phyloP scores from a whole-genome alignment of 768 basidiomycete species.

The Rhodotorula babjevae region DNA sequence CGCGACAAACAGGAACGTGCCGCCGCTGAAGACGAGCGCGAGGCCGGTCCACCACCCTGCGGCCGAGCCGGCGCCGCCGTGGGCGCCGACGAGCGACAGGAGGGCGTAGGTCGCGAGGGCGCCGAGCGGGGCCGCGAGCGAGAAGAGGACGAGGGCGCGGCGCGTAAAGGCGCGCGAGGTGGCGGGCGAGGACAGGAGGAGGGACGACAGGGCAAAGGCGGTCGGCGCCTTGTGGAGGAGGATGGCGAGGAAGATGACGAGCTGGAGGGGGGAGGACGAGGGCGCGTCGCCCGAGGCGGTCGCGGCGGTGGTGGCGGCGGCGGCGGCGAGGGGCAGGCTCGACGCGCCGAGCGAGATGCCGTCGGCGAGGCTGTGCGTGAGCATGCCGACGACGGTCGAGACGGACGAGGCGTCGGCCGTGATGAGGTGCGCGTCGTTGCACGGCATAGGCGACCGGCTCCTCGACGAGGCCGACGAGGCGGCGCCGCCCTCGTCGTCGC shows the following conservation, averaged over 20 bases:
- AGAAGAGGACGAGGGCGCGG: constrained; percentile 61
- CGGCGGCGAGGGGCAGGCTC: constrained; percentile 40
- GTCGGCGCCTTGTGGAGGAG: constrained; percentile 93
- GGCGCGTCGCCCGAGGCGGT: constrained; percentile 24
- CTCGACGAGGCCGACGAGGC: constrained; percentile 18
- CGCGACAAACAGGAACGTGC: constrained; percentile 90
- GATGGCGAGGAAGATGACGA: constrained; percentile 88
- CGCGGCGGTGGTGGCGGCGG: background rate
- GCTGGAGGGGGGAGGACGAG: constrained; percentile 54
- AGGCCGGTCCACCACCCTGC: constrained; percentile 61
- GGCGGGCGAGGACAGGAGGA: constrained; percentile 56
- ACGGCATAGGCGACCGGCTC: constrained; percentile 4
- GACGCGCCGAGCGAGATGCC: constrained; percentile 82
- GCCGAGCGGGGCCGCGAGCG: constrained; percentile 73
- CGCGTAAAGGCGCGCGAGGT: constrained; percentile 60
- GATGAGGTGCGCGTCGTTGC: constrained; percentile 4
- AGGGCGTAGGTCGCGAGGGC: constrained; percentile 71
- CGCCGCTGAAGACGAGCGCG: constrained; percentile 79
- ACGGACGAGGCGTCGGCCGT: constrained; percentile 50
- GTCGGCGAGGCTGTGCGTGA: constrained; percentile 84
- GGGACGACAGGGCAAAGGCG: constrained; percentile 77
- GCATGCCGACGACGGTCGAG: constrained; percentile 75
- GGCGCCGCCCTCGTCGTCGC: constrained; percentile 31
- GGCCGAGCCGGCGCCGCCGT: constrained; percentile 44
- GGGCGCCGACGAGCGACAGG: constrained; percentile 51